Conservation (phyloP, 179 eudicot genomes). For the Spergularia azorica region DNA sequence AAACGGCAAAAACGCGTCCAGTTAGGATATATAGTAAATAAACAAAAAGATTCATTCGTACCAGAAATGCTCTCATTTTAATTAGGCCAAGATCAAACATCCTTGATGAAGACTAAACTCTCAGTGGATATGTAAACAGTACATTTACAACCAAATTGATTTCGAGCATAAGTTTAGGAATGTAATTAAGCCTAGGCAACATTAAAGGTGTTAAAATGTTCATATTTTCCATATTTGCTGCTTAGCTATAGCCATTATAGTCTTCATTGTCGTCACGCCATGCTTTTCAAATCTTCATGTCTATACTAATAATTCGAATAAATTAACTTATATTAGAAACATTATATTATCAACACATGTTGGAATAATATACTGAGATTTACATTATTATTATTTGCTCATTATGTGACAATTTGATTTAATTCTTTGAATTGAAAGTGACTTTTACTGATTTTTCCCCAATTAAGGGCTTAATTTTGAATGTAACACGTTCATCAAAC, state of each 20-base stretch:
- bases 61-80: too few relatives aligned
- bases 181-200: background rate
- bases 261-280: slow-evolving; percentile 5
- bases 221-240: slow-evolving; percentile 13
- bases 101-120: background rate
- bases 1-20: too few relatives aligned
- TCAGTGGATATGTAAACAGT: background rate
- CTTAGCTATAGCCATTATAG: background rate
- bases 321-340: background rate
- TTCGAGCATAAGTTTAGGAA: background rate
- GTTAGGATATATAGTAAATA: too few relatives aligned
- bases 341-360: background rate
- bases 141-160: too few relatives aligned
- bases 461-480: slow-evolving; percentile 19
- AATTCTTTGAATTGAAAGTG: background rate
- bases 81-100: background rate
- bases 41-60: too few relatives aligned
- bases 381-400: too few relatives aligned
- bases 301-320: background rate
- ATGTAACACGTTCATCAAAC: slow-evolving; percentile 9
- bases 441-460: slow-evolving; percentile 4
- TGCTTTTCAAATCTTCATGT: background rate
- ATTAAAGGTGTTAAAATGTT: background rate
- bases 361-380: background rate
- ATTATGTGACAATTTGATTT: background rate